These are phyloP conservation scores for Ajuga chamaepitys DNA, from an alignment of 257 asterid species.

Conservation along the genomic window DNA sequence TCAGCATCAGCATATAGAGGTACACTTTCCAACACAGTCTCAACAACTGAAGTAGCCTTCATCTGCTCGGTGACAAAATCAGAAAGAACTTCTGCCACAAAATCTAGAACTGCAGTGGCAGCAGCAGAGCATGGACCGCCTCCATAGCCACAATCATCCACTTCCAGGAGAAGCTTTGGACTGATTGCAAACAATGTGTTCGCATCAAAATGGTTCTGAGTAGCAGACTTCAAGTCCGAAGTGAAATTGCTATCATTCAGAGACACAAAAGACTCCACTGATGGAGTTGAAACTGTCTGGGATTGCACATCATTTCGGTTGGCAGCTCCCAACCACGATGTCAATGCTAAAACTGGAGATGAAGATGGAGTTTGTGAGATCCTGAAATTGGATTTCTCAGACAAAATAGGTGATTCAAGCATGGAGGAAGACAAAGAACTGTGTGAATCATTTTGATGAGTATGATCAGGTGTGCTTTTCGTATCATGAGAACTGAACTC, in stretches of 20 bases:
- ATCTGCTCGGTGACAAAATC: constrained; percentile 80
- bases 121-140: constrained; percentile 99
- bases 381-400: constrained; percentile 71
- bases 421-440: constrained; percentile 45
- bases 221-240: constrained; percentile 43
- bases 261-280: constrained; percentile 56
- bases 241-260: constrained; percentile 46
- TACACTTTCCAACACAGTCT: constrained; percentile 73
- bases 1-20: constrained; percentile 80
- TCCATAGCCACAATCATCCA: constrained; percentile 95
- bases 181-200: constrained; percentile 39
- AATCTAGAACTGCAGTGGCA: constrained; percentile 88
- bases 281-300: constrained; percentile 47
- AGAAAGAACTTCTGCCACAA: constrained; percentile 89
- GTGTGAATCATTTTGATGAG: constrained; percentile 49
- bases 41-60: constrained; percentile 61
- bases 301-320: constrained; percentile 53
- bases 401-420: constrained; percentile 53
- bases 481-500: constrained; percentile 43
- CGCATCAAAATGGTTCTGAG: constrained; percentile 51
- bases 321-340: constrained; percentile 84
- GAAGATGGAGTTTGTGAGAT: constrained; percentile 44
- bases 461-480: constrained; percentile 37
- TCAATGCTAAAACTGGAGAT: constrained; percentile 81
- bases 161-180: constrained; percentile 77